Base-by-base conservation (phyloP, 164 flowering plant genomes). In the Chimonanthus praecox region DNA sequence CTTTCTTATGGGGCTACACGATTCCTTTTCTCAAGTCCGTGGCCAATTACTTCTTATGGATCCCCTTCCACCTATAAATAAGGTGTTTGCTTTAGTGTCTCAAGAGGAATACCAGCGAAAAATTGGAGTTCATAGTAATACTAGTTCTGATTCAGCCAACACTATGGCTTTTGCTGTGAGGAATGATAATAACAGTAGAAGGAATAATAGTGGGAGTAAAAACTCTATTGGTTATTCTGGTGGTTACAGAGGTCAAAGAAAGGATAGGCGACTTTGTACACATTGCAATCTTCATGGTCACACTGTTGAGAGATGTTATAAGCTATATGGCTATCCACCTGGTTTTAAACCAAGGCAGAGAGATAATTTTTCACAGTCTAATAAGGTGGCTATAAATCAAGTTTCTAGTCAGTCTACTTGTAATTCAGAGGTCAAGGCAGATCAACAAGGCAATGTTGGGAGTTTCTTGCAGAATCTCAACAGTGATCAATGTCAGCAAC, bases 1-100 rank as follows among this genome's bases (percentile, higher is more conserved):
- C 60, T 69, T 69, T 6, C 71, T 69, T 4, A 33, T 69, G 61
- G 72, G 72, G 33, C 61, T 69, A 50, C 49, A 69, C 50, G 62
- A 69, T 2, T 49, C 72, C 3, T 49, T 9, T 21, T 15, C 13
- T 69, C 46, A n/a, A 20, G 13, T 69, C 10, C 8, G 46, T 13
- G 18, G 72, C 3, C 47, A 69, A 69, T 11, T 69, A 4, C 60
- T 33, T 21, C 60, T 33, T 13, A 69, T 69, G 47, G 20, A 69
- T 49, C 63, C 72, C 47, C 62, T 69, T 15, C 61, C 72, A 69
- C 6, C 18, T 0, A n/a, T n/a, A n/a, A n/a, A n/a, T n/a, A 69
- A 4, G 20, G 16, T n/a, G 18, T 47, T 47, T 9, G 15, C 58
- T 9, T 43, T 69, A 6, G 61, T 69, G 4, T 16, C 33, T 7